Evolutionary conservation across 495 filamentous ascomycete genomes (phyloP), one percentile per base, ranked within the genome.

Genomic region (Penicillium bialowiezense): DNA sequence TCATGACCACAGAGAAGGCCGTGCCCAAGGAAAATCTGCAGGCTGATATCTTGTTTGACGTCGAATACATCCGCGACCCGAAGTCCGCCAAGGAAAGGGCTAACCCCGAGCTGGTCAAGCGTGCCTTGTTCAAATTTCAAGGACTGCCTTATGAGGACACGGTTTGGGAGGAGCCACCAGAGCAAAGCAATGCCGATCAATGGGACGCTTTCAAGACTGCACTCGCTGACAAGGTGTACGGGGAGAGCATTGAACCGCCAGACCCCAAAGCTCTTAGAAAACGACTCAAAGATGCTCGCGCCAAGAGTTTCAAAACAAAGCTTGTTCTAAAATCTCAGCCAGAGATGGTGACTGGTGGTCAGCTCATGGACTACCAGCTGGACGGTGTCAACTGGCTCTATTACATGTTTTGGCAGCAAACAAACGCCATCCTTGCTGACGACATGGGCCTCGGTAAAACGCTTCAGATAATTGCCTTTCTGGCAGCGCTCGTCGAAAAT

Each of bases 371-470:
- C 9, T 99, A 99, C 62, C 95, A 99, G 61, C 70, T 92, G 33
- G 89, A 97, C 15, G 95, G 95, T 13, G 65, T 97, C 48, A 97
- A 97, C 62, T 99, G 93, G 91, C 80, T 97, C n/a, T 86, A 95
- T 49, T 96, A 90, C 63, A 91, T 89, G 62, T 96, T 89, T 74
- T 82, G 87, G 51, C 71, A 80, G 39, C 74, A 84, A 51, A 78
- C 88, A 51, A 97, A 95, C 57, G 86, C 87, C n/a, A 93, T 99
- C 58, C 80, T 99, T 2, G 95, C 95, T 2, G 95, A 99, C 57
- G 95, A 99, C 63, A 99, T 99, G 95, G 95, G 95, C 4, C 82
- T 99, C 8, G 95, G 95, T 20, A 99, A 99, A 73, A 99, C 95
- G 0, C 88, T 99, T 39, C 95, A 99, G 64, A 81, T 97, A 41